Conservation (phyloP, 1,284 basidiomycete genomes). For the Pholiota adiposa region DNA sequence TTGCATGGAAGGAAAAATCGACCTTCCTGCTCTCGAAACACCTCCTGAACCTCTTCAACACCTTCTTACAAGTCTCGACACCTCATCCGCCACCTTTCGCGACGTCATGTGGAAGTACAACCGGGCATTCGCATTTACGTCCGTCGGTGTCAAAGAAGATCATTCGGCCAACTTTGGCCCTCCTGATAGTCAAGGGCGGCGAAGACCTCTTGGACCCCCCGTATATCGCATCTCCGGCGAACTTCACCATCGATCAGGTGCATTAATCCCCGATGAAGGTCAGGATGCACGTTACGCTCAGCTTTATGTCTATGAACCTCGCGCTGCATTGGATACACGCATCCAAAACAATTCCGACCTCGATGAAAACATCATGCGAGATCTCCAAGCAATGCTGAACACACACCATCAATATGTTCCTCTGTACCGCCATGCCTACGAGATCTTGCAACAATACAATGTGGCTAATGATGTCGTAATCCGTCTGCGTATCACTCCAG, state of each 20-base stretch:
- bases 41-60: slow-evolving; percentile 8
- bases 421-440: slow-evolving; percentile 33
- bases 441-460: slow-evolving; percentile 29
- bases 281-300: neutral
- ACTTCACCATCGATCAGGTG: slow-evolving; percentile 4
- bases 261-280: neutral
- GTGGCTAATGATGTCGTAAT: slow-evolving; percentile 23
- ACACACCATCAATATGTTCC: slow-evolving; percentile 33
- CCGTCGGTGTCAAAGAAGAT: slow-evolving; percentile 38
- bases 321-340: neutral
- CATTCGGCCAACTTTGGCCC: slow-evolving; percentile 22
- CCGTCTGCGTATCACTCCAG: slow-evolving; percentile 21
- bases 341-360: slow-evolving; percentile 16
- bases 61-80: neutral
- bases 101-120: slow-evolving; percentile 38
- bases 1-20: slow-evolving; percentile 7
- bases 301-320: slow-evolving; percentile 1
- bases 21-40: neutral
- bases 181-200: slow-evolving; percentile 6
- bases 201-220: slow-evolving; percentile 25
- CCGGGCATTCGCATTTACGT: slow-evolving; percentile 43
- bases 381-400: slow-evolving; percentile 32
- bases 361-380: neutral
- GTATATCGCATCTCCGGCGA: slow-evolving; percentile 42
- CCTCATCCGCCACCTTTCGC: slow-evolving; percentile 10